Conservation (phyloP, 179 eudicot species). For the Sideroxylon spinosum region DNA sequence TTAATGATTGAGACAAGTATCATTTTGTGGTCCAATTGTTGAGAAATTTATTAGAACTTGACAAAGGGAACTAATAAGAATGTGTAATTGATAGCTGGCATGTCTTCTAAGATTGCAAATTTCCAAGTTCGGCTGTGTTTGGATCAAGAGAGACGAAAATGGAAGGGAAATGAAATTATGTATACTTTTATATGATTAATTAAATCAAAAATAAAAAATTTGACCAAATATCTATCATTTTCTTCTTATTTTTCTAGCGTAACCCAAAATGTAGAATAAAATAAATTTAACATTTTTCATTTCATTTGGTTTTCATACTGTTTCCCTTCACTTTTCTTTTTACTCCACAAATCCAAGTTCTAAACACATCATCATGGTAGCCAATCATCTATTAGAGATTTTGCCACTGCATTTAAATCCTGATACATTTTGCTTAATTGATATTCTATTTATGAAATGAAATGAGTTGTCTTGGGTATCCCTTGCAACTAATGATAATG, state of each 20-base stretch:
- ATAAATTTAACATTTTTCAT: too few species aligned
- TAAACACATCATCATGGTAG: not conserved
- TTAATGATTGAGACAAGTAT: not conserved
- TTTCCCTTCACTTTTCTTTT: too few species aligned
- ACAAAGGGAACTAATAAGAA: not conserved
- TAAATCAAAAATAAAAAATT: too few species aligned
- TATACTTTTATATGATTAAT: too few species aligned
- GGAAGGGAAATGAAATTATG: too few species aligned
- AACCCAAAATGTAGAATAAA: too few species aligned
- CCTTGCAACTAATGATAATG: not conserved
- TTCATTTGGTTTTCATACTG: too few species aligned
- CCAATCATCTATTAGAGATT: not conserved
- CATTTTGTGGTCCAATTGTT: conserved; percentile 1
- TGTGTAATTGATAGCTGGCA: not conserved
- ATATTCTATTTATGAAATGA: not conserved
- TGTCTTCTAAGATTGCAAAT: not conserved
- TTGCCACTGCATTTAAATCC: not conserved
- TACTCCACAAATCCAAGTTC: too few species aligned
- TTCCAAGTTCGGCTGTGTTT: too few species aligned
- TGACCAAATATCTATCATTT: too few species aligned
- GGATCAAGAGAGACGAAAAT: too few species aligned
- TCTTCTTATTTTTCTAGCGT: too few species aligned
- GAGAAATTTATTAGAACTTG: not conserved
- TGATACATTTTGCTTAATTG: not conserved
- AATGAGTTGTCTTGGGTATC: not conserved